Base-by-base conservation (phyloP, 2,329 filamentous ascomycete species). In the Hortaea werneckii region DNA sequence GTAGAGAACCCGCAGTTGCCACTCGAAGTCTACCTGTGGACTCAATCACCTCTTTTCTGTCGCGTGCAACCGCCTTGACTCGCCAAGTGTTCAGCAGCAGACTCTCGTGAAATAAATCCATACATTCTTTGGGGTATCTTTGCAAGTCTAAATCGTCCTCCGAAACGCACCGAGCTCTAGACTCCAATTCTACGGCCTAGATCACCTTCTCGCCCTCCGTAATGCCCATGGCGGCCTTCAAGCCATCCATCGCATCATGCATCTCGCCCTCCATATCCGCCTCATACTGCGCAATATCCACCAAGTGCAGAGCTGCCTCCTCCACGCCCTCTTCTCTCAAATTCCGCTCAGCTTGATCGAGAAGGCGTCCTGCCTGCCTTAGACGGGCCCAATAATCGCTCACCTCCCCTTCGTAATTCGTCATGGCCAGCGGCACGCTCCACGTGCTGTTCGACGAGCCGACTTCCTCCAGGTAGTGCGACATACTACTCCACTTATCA, bases 361-460 rank as follows among this genome's bases (percentile, higher is more conserved):
- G 42, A 5, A 50, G 39, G 20, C 32, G 42, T 29, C 43, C 42
- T n/a, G 49, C 45, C n/a, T 52, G 44, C 38, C 44, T 45, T 6
- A 49, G 42, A 32, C 45, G 30, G 10, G 45, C 46, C 59, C 59
- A 60, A 40, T 59, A 60, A 5, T 39, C 41, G 6, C 49, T 42
- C 0, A 54, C 50, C 7, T 48, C 43, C 13, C 41, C 42, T 30
- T 52, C 46, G n/a, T 54, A 58, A n/a, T 13, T 37, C 30, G 55
- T 59, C 27, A 53, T 42, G 20, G 48, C 40, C 10, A 59, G 32
- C 12, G 49, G 47, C 8, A 50, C 41, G 10, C 45, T 41, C 45
- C 49, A 54, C 28, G 43, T 46, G 27, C 39, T 43, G 13, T 38
- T 35, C 13, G 39, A 20, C 38, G 43, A 29, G 37, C 47, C 50